Conservation (phyloP, 768 basidiomycete species). For the Lentinula boryana region DNA sequence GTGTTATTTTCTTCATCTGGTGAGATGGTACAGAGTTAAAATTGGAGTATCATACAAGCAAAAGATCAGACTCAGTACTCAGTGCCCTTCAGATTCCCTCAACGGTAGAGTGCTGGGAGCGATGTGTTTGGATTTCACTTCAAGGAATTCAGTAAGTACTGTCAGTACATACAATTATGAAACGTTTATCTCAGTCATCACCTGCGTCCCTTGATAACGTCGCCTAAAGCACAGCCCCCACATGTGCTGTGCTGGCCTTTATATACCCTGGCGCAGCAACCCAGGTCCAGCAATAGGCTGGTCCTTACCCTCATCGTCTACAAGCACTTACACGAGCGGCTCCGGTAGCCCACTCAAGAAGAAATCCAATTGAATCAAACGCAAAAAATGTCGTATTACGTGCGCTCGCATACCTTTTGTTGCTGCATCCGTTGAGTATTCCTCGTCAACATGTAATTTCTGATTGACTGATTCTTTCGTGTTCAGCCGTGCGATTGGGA, state of each 20-base stretch:
- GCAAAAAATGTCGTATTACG: slow-evolving; percentile 22
- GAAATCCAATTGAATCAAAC: background rate
- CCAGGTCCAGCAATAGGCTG: slow-evolving; percentile 23
- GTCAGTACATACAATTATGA: background rate
- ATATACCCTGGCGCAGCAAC: slow-evolving; percentile 28
- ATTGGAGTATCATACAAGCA: no score
- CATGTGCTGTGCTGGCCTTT: slow-evolving; percentile 14
- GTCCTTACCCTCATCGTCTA: slow-evolving; percentile 29
- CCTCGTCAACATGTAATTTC: background rate
- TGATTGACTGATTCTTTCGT: background rate
- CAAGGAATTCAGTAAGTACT: no score
- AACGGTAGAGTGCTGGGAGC: no score
- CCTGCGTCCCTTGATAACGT: background rate
- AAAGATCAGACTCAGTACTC: no score
- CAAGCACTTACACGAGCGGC: background rate
- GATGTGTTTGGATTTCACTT: no score
- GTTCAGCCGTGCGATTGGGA: slow-evolving; percentile 37
- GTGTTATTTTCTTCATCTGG: no score
- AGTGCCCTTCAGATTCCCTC: no score
- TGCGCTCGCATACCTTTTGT: slow-evolving; percentile 39
- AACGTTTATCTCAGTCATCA: background rate
- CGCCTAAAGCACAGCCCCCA: background rate
- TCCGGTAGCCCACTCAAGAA: background rate
- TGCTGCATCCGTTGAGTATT: slow-evolving; percentile 30
- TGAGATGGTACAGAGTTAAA: no score